Percentiles rank a stretch among this genome's conserved stretches.
These are phyloP conservation scores for Panaeolus papilionaceus DNA, from an alignment of 768 basidiomycete genomes.

Conservation along the genomic window DNA sequence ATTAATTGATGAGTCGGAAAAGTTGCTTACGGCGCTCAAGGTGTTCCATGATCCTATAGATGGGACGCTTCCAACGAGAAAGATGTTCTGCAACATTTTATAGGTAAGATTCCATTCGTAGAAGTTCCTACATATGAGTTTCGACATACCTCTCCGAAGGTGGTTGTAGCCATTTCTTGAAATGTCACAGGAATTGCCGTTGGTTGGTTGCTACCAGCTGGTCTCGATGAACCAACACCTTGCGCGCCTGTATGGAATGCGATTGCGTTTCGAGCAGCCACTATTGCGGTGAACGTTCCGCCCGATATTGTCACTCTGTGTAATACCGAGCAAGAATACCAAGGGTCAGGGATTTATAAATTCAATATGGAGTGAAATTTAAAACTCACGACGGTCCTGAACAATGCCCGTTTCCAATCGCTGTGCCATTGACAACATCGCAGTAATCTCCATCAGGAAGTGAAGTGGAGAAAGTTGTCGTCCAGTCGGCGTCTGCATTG, in stretches of 20 bases:
- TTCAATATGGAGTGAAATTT: neutral
- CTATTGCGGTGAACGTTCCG: constrained; percentile 55
- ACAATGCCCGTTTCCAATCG: constrained; percentile 45
- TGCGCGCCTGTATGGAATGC: constrained; percentile 59
- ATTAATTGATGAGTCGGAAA: neutral
- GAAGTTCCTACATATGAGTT: neutral
- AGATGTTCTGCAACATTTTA: constrained; percentile 54
- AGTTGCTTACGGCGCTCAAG: constrained; percentile 45
- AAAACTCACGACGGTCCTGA: constrained; percentile 54
- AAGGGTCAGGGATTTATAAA: neutral
- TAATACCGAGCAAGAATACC: neutral
- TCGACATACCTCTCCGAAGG: constrained; percentile 56
- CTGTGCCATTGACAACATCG: constrained; percentile 62
- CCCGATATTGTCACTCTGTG: constrained; percentile 55
- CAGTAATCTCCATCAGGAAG: constrained; percentile 67
- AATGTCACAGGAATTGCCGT: constrained; percentile 51
- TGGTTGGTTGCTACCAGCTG: constrained; percentile 22
- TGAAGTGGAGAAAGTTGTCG: constrained; percentile 58
- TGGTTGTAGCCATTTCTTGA: constrained; percentile 60
- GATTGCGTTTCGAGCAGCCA: constrained; percentile 57
- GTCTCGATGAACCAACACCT: constrained; percentile 35
- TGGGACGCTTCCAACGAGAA: constrained; percentile 60
- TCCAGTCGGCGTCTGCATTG: constrained; percentile 65
- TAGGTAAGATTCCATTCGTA: neutral
- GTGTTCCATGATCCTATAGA: constrained; percentile 62